These are phyloP conservation scores for Tolypocladium amazonense DNA, from an alignment of 2,329 filamentous ascomycete genomes.

Conservation along the genomic window DNA sequence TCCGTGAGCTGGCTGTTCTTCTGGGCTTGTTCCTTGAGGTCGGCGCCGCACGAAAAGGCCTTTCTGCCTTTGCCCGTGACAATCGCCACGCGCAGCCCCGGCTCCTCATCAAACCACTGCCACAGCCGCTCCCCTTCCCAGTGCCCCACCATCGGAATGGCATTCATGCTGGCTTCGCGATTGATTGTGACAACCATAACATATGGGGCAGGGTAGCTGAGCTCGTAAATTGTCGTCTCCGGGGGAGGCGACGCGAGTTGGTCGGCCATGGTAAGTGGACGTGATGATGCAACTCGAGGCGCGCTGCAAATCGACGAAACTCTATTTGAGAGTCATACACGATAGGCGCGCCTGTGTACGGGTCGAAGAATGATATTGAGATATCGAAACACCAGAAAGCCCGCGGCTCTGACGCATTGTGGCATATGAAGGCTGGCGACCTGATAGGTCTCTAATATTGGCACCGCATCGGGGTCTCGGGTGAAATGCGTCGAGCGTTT, in stretches of 20 bases:
- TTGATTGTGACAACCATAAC: conserved; percentile 43
- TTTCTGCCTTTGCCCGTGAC: conserved; percentile 39
- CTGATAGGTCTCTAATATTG: neutral
- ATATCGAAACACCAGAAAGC: neutral
- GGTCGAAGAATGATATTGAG: neutral
- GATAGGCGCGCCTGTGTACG: neutral
- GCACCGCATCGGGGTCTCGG: neutral
- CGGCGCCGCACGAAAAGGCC: conserved; percentile 44
- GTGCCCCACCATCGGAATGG: conserved; percentile 29
- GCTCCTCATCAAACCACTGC: conserved; percentile 42
- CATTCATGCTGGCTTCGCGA: conserved; percentile 36
- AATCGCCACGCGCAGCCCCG: conserved; percentile 33
- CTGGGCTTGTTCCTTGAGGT: conserved; percentile 36
- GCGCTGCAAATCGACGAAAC: neutral
- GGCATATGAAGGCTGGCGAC: neutral
- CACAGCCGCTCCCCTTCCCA: conserved; percentile 37
- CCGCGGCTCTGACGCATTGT: neutral
- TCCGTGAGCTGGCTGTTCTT: conserved; percentile 10
- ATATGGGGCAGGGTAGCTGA: conserved; percentile 33
- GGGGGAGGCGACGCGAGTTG: conserved; percentile 7
- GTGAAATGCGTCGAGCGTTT: neutral
- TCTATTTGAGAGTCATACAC: neutral
- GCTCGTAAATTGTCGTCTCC: conserved; percentile 8
- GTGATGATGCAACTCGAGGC: neutral
- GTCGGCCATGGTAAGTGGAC: conserved; percentile 2